phyloP scores from a whole-genome alignment of 139 green algal species.

The Coelastrella sp. region DNA sequence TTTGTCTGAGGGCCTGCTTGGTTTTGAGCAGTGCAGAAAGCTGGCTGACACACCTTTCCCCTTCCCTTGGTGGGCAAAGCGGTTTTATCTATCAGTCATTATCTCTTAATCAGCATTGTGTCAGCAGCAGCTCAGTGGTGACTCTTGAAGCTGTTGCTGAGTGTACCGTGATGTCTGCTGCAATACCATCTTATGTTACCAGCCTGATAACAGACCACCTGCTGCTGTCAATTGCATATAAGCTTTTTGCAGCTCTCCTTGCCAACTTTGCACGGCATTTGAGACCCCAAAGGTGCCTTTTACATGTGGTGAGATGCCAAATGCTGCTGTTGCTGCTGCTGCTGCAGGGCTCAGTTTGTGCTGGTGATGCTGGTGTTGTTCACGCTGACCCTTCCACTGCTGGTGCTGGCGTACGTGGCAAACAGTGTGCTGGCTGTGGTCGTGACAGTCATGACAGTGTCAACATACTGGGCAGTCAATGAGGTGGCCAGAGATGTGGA shows the following conservation, averaged over 20 bases:
- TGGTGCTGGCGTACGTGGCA: slow-evolving; percentile 39
- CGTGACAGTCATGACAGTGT: slow-evolving; percentile 45
- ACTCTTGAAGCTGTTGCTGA: not conserved
- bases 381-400: slow-evolving; percentile 28
- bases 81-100: not conserved
- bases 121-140: not conserved
- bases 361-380: slow-evolving; percentile 56
- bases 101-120: not conserved
- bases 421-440: slow-evolving; percentile 36
- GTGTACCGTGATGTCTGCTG: not conserved
- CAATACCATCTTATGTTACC: not conserved
- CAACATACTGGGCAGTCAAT: slow-evolving; percentile 62
- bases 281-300: not conserved
- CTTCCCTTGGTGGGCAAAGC: slow-evolving; percentile 49
- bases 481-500: slow-evolving; percentile 72
- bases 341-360: slow-evolving; percentile 48
- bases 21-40: slow-evolving; percentile 59
- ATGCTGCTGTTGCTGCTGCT: slow-evolving; percentile 20
- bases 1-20: slow-evolving; percentile 58
- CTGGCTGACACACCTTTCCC: slow-evolving; percentile 63
- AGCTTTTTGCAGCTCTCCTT: not conserved
- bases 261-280: not conserved
- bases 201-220: not conserved
- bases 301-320: not conserved
- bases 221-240: not conserved